phyloP scores from a whole-genome alignment of 176 grass and related monocot species.

The Eleusine indica region DNA sequence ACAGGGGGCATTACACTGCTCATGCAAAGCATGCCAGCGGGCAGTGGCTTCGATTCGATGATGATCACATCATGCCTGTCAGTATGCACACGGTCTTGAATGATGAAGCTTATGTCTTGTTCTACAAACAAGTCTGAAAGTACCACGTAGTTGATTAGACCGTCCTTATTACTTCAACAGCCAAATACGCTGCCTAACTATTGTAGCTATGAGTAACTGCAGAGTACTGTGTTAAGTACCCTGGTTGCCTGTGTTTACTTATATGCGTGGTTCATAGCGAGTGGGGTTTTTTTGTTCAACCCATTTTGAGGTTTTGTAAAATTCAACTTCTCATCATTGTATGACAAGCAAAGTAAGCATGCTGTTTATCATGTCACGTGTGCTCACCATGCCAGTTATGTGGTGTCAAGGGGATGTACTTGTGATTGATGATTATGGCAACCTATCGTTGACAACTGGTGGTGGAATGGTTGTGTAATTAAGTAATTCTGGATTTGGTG shows the following conservation, averaged over 20 bases:
- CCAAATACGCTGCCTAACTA: slow-evolving; percentile 37
- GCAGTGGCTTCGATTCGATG: slow-evolving; percentile 86
- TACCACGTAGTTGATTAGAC: slow-evolving; percentile 32
- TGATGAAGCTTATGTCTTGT: slow-evolving; percentile 83
- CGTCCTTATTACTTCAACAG: slow-evolving; percentile 37
- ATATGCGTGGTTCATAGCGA: slow-evolving; percentile 48
- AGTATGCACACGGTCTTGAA: slow-evolving; percentile 64
- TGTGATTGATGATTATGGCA: neutral
- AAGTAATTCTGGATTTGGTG: slow-evolving; percentile 7
- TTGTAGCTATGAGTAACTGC: slow-evolving; percentile 45
- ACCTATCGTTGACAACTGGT: neutral
- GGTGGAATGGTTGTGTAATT: slow-evolving; percentile 8
- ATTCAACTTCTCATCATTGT: slow-evolving; percentile 49
- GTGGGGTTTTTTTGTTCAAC: slow-evolving; percentile 27
- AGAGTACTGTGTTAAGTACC: slow-evolving; percentile 40
- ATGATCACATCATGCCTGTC: slow-evolving; percentile 48
- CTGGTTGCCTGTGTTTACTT: slow-evolving; percentile 43
- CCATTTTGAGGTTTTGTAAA: slow-evolving; percentile 65
- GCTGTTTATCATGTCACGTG: slow-evolving; percentile 22
- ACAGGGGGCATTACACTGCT: slow-evolving; percentile 82
- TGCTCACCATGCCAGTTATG: neutral
- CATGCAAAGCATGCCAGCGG: slow-evolving; percentile 61
- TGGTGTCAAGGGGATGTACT: neutral
- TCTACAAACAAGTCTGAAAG: slow-evolving; percentile 73
- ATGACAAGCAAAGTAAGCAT: slow-evolving; percentile 41